Evolutionary conservation across 2,329 filamentous ascomycete genomes (phyloP), one percentile per base, ranked within the genome.

Genomic region (Teratosphaeria destructans): DNA sequence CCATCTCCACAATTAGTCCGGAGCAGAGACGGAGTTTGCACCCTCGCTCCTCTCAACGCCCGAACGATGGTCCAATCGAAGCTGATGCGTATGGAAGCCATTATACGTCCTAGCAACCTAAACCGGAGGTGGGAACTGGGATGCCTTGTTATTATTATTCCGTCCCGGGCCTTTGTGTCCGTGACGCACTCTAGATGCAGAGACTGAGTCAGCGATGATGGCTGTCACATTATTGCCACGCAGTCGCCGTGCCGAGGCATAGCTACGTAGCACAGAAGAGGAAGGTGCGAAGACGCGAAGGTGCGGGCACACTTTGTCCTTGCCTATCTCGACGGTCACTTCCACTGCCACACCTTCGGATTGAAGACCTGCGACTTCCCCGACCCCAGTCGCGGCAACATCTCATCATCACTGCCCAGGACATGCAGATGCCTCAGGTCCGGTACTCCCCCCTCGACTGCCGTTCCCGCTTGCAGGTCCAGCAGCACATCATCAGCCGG

Each of bases 311-410:
- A 29, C 27, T 26, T 34, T 2, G 19, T 14, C 26, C 12, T 23
- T 5, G 54, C 23, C 16, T 27, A 3, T 32, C 19, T n/a, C 23
- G 23, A 23, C 2, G 23, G 23, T 14, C 12, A 43, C 19, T 35
- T 32, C 32, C 11, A 29, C 43, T 49, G 29, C 35, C 57, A 54
- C 47, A 19, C 37, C 37, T 39, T 58, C 16, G 34, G 34, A 35
- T 27, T 63, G 77, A 73, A 87, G 80, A n/a, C 3, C 19, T 23
- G 43, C 43, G n/a, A 19, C n/a, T 49, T 49, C 19, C 16, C 19
- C 3, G 6, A 49, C 1, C n/a, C 4, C n/a, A 49, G 43, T 10
- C 8, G n/a, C 23, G 43, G 43, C 43, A 49, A 23, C 16, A 10
- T 23, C 6, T 23, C n/a, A 8, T 49, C 43, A 16, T 19, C 43